These are phyloP conservation scores for Phytophthora europaea DNA, from an alignment of 352 stramenopile genomes.

Conservation along the genomic window DNA sequence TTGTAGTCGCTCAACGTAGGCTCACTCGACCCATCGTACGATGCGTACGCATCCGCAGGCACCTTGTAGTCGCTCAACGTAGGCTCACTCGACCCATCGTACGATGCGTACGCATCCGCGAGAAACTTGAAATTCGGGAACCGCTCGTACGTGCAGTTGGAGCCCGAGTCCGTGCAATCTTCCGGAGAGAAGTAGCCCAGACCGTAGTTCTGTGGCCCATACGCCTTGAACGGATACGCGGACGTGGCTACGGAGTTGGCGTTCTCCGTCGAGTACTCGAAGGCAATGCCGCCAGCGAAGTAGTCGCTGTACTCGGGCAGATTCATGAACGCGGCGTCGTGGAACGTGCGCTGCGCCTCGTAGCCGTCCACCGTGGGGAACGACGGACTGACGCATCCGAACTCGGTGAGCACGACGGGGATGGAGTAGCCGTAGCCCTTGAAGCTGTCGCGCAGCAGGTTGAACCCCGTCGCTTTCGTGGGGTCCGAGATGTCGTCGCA, in stretches of 20 bases:
- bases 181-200: slow-evolving; percentile 78
- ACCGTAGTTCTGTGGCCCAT: slow-evolving; percentile 78
- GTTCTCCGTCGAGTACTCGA: slow-evolving; percentile 87
- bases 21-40: slow-evolving; percentile 43
- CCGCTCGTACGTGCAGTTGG: slow-evolving; percentile 58
- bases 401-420: slow-evolving; percentile 44
- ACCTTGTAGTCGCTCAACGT: slow-evolving; percentile 36
- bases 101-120: slow-evolving; percentile 59
- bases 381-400: slow-evolving; percentile 33
- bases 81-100: slow-evolving; percentile 41
- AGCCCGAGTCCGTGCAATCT: slow-evolving; percentile 60
- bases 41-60: slow-evolving; percentile 46
- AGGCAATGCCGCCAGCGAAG: slow-evolving; percentile 75
- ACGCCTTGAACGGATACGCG: slow-evolving; percentile 73
- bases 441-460: slow-evolving; percentile 70
- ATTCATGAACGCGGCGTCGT: slow-evolving; percentile 76
- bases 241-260: slow-evolving; percentile 69
- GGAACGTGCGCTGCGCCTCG: slow-evolving; percentile 80
- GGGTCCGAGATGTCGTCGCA: slow-evolving; percentile 68
- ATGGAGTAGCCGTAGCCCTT: slow-evolving; percentile 63
- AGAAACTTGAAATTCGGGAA: slow-evolving; percentile 86
- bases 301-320: slow-evolving; percentile 54
- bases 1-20: slow-evolving; percentile 38
- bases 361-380: slow-evolving; percentile 69
- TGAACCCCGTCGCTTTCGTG: slow-evolving; percentile 61